phyloP scores from a whole-genome alignment of 768 basidiomycete species.

The Leccinum subtestaceum region DNA sequence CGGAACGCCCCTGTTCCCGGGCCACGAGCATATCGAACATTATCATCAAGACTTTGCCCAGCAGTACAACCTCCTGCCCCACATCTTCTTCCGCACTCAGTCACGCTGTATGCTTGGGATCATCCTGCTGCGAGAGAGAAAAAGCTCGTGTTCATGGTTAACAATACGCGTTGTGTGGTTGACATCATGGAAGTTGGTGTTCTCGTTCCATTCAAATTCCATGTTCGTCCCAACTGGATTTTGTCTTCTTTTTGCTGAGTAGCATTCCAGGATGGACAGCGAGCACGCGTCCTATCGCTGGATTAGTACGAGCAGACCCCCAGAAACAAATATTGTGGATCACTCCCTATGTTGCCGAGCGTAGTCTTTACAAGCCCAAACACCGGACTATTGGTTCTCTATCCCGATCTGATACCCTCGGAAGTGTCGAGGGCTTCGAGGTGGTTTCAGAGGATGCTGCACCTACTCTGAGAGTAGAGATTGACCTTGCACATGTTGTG shows the following conservation, averaged over 20 bases:
- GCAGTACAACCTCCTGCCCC: slow-evolving; percentile 36
- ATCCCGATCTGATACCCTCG: slow-evolving; percentile 65
- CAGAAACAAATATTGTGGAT: slow-evolving; percentile 82
- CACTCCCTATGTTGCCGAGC: slow-evolving; percentile 80
- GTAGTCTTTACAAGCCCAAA: slow-evolving; percentile 84
- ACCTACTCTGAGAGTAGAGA: slow-evolving; percentile 59
- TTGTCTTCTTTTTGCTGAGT: slow-evolving; percentile 3
- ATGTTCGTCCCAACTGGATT: slow-evolving; percentile 42
- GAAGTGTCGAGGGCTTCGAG: slow-evolving; percentile 76
- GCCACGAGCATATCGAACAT: slow-evolving; percentile 41
- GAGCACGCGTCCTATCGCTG: slow-evolving; percentile 70
- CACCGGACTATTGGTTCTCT: slow-evolving; percentile 44
- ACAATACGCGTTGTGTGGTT: slow-evolving; percentile 59
- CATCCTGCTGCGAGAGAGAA: slow-evolving; percentile 82
- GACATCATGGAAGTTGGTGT: slow-evolving; percentile 97
- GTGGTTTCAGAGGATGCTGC: slow-evolving; percentile 73
- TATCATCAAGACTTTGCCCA: slow-evolving; percentile 47
- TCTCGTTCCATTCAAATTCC: slow-evolving; percentile 84
- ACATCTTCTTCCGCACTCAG: slow-evolving; percentile 49
- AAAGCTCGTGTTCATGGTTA: slow-evolving; percentile 64
- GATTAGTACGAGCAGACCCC: slow-evolving; percentile 86
- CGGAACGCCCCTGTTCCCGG: slow-evolving; percentile 49
- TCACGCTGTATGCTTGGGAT: slow-evolving; percentile 87
- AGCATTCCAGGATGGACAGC: slow-evolving; percentile 46
- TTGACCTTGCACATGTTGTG: slow-evolving; percentile 59